A percentile compares a stretch with the other conserved stretches of the same genome.
Evolutionary conservation across 495 filamentous ascomycete genomes (phyloP).

Genomic region (Penicillium desertorum): DNA sequence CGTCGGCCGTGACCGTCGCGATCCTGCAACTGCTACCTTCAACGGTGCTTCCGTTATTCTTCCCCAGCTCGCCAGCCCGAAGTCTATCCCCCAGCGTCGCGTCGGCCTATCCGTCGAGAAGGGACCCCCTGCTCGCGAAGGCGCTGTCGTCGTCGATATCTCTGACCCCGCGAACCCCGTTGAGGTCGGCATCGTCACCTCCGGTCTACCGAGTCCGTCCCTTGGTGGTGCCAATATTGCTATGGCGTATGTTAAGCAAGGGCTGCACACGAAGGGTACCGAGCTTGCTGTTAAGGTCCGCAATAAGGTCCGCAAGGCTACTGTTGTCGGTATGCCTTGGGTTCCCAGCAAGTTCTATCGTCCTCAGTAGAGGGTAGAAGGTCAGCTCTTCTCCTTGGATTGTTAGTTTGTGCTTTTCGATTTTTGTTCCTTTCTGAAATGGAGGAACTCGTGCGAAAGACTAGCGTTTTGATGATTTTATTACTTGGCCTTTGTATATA

Average conservation of each 20-base stretch:
- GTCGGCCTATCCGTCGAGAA: conserved; percentile 78
- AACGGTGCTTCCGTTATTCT: conserved; percentile 74
- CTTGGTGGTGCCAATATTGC: conserved; percentile 85
- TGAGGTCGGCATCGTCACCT: conserved; percentile 70
- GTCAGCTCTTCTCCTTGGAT: background rate
- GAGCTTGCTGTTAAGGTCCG: conserved; percentile 77
- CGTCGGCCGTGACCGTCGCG: conserved; percentile 72
- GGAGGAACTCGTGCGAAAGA: background rate
- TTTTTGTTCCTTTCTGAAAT: background rate
- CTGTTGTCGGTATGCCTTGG: conserved; percentile 92
- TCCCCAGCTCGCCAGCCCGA: conserved; percentile 63
- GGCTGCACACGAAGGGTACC: conserved; percentile 82
- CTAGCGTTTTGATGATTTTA: conserved; percentile 10
- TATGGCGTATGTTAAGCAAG: conserved; percentile 89
- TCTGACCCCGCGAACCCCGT: conserved; percentile 52
- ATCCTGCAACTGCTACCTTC: conserved; percentile 56
- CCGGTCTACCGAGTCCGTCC: conserved; percentile 84
- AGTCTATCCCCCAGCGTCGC: conserved; percentile 70
- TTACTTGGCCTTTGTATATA: conserved; percentile 9
- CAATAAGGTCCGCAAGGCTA: conserved; percentile 76
- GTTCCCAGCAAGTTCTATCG: conserved; percentile 75
- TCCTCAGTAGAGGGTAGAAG: conserved; percentile 19
- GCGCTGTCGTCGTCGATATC: conserved; percentile 70
- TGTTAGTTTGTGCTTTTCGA: background rate
- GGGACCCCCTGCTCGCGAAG: conserved; percentile 87